These are phyloP conservation scores for Margaritispora aquatica DNA, from an alignment of 495 filamentous ascomycete genomes.

Conservation along the genomic window DNA sequence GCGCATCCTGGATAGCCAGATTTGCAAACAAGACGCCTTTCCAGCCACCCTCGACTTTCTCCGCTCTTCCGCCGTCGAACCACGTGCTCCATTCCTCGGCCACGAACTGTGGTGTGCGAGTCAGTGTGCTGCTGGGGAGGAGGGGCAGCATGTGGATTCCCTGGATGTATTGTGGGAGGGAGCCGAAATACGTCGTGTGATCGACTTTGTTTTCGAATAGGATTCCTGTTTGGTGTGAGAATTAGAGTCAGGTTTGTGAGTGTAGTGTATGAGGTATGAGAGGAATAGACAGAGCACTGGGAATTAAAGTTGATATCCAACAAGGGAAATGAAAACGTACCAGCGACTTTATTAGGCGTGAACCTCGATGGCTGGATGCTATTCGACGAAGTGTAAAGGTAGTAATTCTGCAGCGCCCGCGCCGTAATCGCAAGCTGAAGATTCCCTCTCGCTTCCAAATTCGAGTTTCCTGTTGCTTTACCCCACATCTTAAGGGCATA, in stretches of 20 bases:
- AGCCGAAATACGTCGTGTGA: slow-evolving; percentile 90
- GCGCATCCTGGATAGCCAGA: slow-evolving; percentile 69
- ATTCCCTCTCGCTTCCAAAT: slow-evolving; percentile 83
- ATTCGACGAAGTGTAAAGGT: slow-evolving; percentile 67
- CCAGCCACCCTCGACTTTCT: slow-evolving; percentile 67
- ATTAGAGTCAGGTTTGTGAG: no score
- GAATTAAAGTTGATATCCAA: no score
- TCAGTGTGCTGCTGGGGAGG: slow-evolving; percentile 61
- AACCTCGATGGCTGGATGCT: slow-evolving; percentile 71
- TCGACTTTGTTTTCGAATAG: slow-evolving; percentile 97
- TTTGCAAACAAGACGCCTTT: slow-evolving; percentile 81
- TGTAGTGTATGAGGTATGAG: no score
- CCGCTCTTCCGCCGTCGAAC: slow-evolving; percentile 57
- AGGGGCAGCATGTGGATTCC: slow-evolving; percentile 97
- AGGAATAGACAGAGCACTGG: no score
- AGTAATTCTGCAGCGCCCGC: slow-evolving; percentile 70
- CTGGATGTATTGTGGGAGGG: slow-evolving; percentile 75
- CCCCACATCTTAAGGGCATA: slow-evolving; percentile 98
- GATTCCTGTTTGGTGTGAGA: no score
- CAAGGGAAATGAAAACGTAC: no score
- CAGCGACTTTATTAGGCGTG: slow-evolving; percentile 77
- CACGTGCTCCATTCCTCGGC: slow-evolving; percentile 78
- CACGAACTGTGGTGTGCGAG: slow-evolving; percentile 65
- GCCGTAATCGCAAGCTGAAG: slow-evolving; percentile 74
- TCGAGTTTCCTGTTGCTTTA: slow-evolving; percentile 59